Evolutionary conservation across 345 rosid genomes (phyloP).

Genomic region (Acer yangbiense): DNA sequence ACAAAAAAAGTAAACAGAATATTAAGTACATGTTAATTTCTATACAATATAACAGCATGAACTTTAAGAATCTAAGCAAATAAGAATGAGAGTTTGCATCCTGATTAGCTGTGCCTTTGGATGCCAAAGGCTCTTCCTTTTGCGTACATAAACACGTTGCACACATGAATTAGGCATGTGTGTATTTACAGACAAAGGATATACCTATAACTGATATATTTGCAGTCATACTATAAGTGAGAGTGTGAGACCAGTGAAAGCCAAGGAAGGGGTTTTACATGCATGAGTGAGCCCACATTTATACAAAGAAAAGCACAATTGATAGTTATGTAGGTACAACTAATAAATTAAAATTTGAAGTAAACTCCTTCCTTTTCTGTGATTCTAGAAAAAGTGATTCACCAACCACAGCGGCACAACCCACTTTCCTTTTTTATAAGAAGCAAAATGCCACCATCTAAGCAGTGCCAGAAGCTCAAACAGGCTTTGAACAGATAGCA

Average conservation of each 20-base stretch:
- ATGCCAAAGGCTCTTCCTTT: constrained; percentile 1
- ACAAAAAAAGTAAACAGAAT: neutral
- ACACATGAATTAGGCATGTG: neutral
- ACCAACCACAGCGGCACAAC: neutral
- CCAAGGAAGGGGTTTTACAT: neutral
- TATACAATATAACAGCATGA: neutral
- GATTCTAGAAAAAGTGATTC: neutral
- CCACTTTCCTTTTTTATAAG: neutral
- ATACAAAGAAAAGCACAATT: neutral
- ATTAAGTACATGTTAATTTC: neutral
- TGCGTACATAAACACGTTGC: neutral
- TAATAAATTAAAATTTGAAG: neutral
- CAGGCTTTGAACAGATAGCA: neutral
- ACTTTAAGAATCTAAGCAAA: neutral
- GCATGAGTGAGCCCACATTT: neutral
- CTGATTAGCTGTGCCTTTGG: neutral
- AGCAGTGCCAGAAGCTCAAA: neutral
- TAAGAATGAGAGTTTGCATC: neutral
- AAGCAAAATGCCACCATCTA: neutral
- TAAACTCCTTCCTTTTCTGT: neutral
- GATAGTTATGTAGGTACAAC: neutral
- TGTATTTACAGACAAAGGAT: neutral
- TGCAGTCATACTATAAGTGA: neutral
- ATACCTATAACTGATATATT: no score
- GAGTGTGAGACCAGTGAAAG: neutral